These are phyloP conservation scores for Nephelium lappaceum DNA, from an alignment of 345 rosid species.

Conservation along the genomic window DNA sequence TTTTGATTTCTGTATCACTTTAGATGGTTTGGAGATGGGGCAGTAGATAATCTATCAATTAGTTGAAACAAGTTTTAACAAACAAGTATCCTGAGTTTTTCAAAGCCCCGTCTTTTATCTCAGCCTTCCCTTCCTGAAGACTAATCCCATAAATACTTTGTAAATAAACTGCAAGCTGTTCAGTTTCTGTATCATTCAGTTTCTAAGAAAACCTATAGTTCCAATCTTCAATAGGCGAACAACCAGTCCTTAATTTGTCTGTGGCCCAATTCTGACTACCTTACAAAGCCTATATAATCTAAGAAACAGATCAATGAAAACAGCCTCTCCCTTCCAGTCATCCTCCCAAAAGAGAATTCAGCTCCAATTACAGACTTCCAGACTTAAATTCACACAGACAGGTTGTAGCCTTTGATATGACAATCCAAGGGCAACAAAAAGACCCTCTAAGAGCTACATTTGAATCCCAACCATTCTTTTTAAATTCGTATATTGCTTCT, in stretches of 20 bases:
- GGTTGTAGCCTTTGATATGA: background rate
- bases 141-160: background rate
- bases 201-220: background rate
- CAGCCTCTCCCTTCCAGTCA: background rate
- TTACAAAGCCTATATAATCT: background rate
- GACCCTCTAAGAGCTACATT: background rate
- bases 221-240: background rate
- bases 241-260: background rate
- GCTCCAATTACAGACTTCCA: too few species aligned
- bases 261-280: background rate
- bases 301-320: background rate
- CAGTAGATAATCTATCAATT: background rate
- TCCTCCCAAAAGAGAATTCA: too few species aligned
- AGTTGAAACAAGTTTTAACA: conserved; percentile 1
- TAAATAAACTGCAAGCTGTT: background rate
- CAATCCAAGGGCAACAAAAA: background rate
- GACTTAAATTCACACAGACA: background rate
- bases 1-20: background rate
- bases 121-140: background rate
- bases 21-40: background rate
- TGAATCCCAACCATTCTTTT: background rate
- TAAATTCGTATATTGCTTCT: background rate
- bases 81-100: background rate
- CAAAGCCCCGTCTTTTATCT: background rate
- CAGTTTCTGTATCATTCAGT: background rate